A percentile compares a stretch with the other conserved stretches of the same genome.
These are phyloP conservation scores for Lathyrus aphaca DNA, from an alignment of 306 rosid species.

Conservation along the genomic window DNA sequence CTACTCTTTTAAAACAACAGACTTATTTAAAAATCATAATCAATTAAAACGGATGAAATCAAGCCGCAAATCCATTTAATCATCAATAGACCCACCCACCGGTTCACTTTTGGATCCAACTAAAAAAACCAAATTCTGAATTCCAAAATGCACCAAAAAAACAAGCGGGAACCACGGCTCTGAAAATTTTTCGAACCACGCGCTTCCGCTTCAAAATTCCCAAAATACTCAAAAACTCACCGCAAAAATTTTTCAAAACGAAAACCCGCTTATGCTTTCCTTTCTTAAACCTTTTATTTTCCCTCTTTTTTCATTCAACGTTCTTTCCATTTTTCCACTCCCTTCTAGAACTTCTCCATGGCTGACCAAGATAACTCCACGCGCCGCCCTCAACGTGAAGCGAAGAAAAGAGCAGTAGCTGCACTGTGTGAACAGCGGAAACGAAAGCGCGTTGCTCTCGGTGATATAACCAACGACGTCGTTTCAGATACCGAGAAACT, in stretches of 20 bases:
- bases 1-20: no score
- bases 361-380: constrained; percentile 5
- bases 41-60: no score
- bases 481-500: constrained; percentile 3
- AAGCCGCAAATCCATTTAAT: background rate
- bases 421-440: constrained; percentile 49
- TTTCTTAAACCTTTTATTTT: constrained; percentile 31
- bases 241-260: background rate
- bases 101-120: background rate
- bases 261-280: background rate
- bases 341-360: constrained; percentile 7
- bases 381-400: constrained; percentile 59
- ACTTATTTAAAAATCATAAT: no score
- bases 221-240: background rate
- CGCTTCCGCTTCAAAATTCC: constrained; percentile 17
- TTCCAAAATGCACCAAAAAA: background rate
- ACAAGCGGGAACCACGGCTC: constrained; percentile 24
- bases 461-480: constrained; percentile 59
- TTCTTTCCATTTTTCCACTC: background rate
- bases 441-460: constrained; percentile 72
- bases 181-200: constrained; percentile 10
- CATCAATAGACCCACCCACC: background rate
- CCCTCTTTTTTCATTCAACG: background rate
- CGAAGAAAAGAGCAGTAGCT: constrained; percentile 61
- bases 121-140: background rate